These are phyloP conservation scores for Verticillium nonalfalfae DNA, from an alignment of 2,329 filamentous ascomycete genomes.

Conservation along the genomic window DNA sequence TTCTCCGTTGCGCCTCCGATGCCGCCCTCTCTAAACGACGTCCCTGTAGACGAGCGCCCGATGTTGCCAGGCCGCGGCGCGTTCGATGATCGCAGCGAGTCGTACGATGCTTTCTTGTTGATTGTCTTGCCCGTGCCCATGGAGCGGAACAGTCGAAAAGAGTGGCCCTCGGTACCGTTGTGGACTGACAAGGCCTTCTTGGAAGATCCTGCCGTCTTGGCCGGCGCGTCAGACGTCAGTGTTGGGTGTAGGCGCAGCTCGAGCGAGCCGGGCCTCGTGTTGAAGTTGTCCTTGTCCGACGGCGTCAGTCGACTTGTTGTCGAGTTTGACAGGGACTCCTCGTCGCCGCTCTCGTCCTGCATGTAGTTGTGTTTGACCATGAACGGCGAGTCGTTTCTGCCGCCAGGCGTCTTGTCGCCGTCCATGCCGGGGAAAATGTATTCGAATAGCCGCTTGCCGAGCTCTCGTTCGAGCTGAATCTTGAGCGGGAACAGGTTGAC, in stretches of 20 bases:
- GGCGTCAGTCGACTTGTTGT: slow-evolving; percentile 28
- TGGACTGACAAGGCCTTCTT: slow-evolving; percentile 40
- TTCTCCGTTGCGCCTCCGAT: slow-evolving; percentile 32
- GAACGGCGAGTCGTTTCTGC: slow-evolving; percentile 57
- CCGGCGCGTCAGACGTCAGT: slow-evolving; percentile 50
- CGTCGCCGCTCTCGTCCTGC: slow-evolving; percentile 38
- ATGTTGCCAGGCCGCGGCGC: slow-evolving; percentile 34
- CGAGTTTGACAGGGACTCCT: slow-evolving; percentile 29
- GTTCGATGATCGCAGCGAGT: slow-evolving; percentile 41
- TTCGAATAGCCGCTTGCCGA: slow-evolving; percentile 89
- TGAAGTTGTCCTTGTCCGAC: slow-evolving; percentile 42
- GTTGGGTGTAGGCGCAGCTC: slow-evolving; percentile 82
- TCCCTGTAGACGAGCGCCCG: slow-evolving; percentile 38
- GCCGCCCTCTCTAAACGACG: slow-evolving; percentile 31
- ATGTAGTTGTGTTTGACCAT: slow-evolving; percentile 38
- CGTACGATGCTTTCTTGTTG: slow-evolving; percentile 48
- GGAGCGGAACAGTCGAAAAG: slow-evolving; percentile 46
- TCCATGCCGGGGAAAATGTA: slow-evolving; percentile 92
- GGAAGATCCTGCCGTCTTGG: slow-evolving; percentile 18
- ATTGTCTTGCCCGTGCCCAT: slow-evolving; percentile 35
- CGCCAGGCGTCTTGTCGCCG: slow-evolving; percentile 35
- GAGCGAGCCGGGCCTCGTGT: slow-evolving; percentile 64
- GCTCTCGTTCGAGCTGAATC: slow-evolving; percentile 86
- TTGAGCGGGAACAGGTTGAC: slow-evolving; percentile 89
- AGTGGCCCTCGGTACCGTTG: slow-evolving; percentile 39